Conservation (phyloP, 225 moss, liverwort and hornwort species). For the Pseudisothecium myosuroides region DNA sequence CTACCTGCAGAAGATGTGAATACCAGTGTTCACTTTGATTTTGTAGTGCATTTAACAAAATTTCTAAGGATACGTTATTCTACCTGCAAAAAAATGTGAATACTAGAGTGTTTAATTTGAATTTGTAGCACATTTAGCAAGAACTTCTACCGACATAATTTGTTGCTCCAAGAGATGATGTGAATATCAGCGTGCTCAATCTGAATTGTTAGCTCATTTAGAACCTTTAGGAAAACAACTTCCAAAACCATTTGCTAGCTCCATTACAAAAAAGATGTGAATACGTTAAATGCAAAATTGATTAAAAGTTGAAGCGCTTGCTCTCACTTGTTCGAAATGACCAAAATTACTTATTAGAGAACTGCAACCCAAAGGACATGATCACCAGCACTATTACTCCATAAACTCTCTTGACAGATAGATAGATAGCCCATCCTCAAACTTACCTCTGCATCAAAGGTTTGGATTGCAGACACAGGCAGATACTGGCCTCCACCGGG, state of each 20-base stretch:
- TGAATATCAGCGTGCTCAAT: background rate
- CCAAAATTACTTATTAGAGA: background rate
- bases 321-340: background rate
- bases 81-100: background rate
- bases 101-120: background rate
- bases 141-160: background rate
- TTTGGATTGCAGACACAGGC: slow-evolving; percentile 73
- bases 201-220: background rate
- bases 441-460: slow-evolving; percentile 57
- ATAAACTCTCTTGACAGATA: too few species aligned
- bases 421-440: background rate
- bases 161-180: background rate
- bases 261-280: background rate
- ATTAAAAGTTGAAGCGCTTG: background rate
- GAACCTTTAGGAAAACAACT: background rate
- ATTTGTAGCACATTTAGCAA: background rate
- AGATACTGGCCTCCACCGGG: slow-evolving; percentile 61
- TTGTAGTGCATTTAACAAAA: background rate
- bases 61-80: background rate
- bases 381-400: too few species aligned
- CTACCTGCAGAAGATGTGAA: background rate
- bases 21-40: background rate
- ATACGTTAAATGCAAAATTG: background rate
- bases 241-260: background rate
- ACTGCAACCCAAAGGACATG: background rate